Evolutionary conservation across 352 stramenopile genomes (phyloP).

Genomic region (Globisporangium nunn): DNA sequence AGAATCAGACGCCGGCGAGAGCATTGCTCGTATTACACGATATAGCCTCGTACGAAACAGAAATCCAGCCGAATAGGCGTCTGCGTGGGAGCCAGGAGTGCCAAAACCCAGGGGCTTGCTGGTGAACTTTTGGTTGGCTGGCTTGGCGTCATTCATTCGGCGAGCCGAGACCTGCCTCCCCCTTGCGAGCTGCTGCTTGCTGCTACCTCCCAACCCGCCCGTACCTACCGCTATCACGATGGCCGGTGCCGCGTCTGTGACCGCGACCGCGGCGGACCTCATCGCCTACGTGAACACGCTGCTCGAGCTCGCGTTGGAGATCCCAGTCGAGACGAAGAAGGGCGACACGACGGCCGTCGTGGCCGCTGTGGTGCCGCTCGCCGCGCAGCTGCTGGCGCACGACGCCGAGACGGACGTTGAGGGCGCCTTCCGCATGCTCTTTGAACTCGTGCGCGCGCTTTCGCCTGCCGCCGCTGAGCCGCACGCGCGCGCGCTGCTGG

Average conservation of each 20-base stretch:
- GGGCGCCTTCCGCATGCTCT: slow-evolving; percentile 58
- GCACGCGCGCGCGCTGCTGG: slow-evolving; percentile 41
- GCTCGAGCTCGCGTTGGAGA: slow-evolving; percentile 41
- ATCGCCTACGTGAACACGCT: slow-evolving; percentile 78
- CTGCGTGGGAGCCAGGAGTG: too few species aligned
- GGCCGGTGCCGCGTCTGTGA: not conserved
- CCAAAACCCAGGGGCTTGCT: too few species aligned
- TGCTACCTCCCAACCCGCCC: too few species aligned
- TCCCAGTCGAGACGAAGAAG: slow-evolving; percentile 60
- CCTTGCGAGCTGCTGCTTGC: too few species aligned
- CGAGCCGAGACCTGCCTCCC: too few species aligned
- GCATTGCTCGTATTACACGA: too few species aligned
- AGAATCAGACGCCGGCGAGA: too few species aligned
- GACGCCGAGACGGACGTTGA: slow-evolving; percentile 77
- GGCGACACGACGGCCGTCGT: slow-evolving; percentile 42
- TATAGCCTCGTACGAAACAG: too few species aligned
- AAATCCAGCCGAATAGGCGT: too few species aligned
- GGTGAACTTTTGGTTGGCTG: too few species aligned
- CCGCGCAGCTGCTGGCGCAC: slow-evolving; percentile 50
- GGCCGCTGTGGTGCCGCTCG: slow-evolving; percentile 36
- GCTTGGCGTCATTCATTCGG: too few species aligned
- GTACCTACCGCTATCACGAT: not conserved
- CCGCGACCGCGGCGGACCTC: slow-evolving; percentile 41
- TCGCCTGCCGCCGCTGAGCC: slow-evolving; percentile 19
- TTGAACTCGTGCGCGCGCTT: slow-evolving; percentile 43